These are phyloP conservation scores for Talaromyces adpressus DNA, from an alignment of 495 filamentous ascomycete genomes.

Conservation along the genomic window DNA sequence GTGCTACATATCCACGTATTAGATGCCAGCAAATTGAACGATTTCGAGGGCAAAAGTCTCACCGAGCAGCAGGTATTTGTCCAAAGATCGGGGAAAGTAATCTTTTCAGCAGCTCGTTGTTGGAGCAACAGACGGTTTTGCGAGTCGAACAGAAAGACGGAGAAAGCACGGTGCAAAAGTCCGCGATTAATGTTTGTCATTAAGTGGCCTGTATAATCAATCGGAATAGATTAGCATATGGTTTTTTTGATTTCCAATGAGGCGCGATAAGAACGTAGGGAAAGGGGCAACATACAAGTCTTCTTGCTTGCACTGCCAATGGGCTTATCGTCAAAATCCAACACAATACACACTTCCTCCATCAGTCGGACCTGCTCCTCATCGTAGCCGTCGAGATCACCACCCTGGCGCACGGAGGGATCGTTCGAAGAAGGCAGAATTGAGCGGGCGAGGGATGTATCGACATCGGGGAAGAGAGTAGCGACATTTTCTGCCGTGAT, in stretches of 20 bases:
- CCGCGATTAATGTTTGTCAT: conserved; percentile 98
- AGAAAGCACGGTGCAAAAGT: conserved; percentile 94
- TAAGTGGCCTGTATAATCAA: conserved; percentile 63
- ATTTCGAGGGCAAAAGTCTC: not conserved
- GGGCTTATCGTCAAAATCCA: conserved; percentile 84
- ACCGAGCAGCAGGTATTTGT: conserved; percentile 97
- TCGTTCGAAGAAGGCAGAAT: conserved; percentile 44
- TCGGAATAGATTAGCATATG: not conserved
- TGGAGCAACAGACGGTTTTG: conserved; percentile 87
- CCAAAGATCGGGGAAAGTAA: conserved; percentile 99
- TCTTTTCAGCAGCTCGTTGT: conserved; percentile 94
- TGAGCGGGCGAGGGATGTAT: conserved; percentile 65
- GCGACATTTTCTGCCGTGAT: conserved; percentile 85
- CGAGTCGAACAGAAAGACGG: conserved; percentile 91
- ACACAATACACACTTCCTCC: conserved; percentile 98
- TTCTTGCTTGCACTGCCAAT: conserved; percentile 99
- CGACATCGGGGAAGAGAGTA: conserved; percentile 89
- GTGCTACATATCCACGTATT: conserved; percentile 35
- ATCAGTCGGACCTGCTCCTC: conserved; percentile 96
- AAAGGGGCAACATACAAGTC: conserved; percentile 57
- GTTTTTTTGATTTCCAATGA: not conserved
- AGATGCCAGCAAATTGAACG: not conserved
- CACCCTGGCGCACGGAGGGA: conserved; percentile 25
- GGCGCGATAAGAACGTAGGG: not conserved
- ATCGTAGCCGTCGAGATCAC: conserved; percentile 76